A percentile compares a stretch with the other conserved stretches of the same genome.
These are phyloP conservation scores for Cryptococcus wingfieldii DNA, from an alignment of 1,284 basidiomycete species.

Conservation along the genomic window DNA sequence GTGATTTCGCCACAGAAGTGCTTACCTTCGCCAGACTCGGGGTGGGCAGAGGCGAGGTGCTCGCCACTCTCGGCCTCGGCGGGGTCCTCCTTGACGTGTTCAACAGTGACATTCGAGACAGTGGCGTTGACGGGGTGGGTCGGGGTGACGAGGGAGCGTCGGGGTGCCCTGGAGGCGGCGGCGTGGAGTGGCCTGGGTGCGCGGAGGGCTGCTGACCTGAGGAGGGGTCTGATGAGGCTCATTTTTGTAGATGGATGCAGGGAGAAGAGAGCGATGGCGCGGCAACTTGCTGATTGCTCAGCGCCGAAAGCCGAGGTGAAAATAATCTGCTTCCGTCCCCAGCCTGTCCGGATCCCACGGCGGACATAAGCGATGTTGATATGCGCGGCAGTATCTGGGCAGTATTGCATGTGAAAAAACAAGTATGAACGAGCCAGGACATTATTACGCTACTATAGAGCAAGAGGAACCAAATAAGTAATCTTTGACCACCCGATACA, in stretches of 20 bases:
- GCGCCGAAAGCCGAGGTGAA: not conserved
- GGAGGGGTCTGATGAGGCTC: constrained; percentile 23
- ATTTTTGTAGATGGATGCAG: constrained; percentile 2
- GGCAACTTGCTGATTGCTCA: no score
- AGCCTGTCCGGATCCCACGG: no score
- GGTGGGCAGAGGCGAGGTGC: constrained; percentile 16
- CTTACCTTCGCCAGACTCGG: constrained; percentile 26
- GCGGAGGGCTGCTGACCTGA: constrained; percentile 11
- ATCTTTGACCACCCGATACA: no score
- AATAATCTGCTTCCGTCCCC: not conserved
- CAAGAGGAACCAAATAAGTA: no score
- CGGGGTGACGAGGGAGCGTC: constrained; percentile 29
- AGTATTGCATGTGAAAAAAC: no score
- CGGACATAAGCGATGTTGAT: no score
- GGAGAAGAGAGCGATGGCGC: not conserved
- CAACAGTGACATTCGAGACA: constrained; percentile 25
- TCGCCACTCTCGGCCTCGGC: constrained; percentile 33
- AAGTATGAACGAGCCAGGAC: no score
- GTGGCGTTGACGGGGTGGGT: constrained; percentile 25
- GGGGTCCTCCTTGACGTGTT: constrained; percentile 29
- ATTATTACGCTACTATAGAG: no score
- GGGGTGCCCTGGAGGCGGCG: constrained; percentile 5
- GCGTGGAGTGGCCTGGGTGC: constrained; percentile 7
- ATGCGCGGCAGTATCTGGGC: no score
- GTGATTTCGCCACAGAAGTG: not conserved